Percentiles rank a stretch among this genome's conserved stretches.
These are phyloP conservation scores for Podospora conica DNA, from an alignment of 495 filamentous ascomycete genomes.

Conservation along the genomic window DNA sequence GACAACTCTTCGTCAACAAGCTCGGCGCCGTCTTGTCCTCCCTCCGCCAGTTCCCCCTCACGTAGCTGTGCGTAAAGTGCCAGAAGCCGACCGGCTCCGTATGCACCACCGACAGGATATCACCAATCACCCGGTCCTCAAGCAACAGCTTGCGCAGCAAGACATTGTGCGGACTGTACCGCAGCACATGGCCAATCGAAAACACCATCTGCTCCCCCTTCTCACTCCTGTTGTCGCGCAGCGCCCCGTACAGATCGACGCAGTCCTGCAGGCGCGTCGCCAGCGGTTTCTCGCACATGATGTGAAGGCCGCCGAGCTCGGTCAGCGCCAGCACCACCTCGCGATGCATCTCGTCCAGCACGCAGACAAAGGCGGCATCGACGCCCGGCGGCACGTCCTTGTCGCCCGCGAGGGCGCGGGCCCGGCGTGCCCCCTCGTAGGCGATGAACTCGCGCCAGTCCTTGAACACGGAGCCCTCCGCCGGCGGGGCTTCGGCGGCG, in stretches of 20 bases:
- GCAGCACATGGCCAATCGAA: conserved; percentile 74
- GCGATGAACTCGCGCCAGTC: conserved; percentile 68
- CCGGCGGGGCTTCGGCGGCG: conserved; percentile 28
- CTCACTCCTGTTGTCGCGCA: conserved; percentile 22
- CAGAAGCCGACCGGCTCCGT: conserved; percentile 93
- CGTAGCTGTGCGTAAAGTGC: conserved; percentile 93
- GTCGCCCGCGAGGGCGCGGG: conserved; percentile 32
- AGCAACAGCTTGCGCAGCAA: conserved; percentile 71
- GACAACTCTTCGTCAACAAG: conserved; percentile 88
- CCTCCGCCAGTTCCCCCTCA: conserved; percentile 90
- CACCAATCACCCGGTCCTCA: conserved; percentile 70
- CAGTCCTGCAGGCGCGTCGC: conserved; percentile 73
- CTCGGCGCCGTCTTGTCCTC: conserved; percentile 65
- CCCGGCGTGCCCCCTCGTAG: conserved; percentile 56
- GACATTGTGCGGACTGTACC: conserved; percentile 88
- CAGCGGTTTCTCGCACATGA: conserved; percentile 94
- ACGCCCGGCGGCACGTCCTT: conserved; percentile 47
- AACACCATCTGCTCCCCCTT: conserved; percentile 52
- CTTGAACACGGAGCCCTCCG: conserved; percentile 55
- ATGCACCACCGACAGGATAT: conserved; percentile 79
- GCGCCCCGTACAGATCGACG: conserved; percentile 58
- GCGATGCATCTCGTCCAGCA: conserved; percentile 79
- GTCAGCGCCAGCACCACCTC: conserved; percentile 69
- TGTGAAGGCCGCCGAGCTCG: conserved; percentile 59
- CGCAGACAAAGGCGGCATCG: conserved; percentile 82